A percentile compares a stretch with the other conserved stretches of the same genome.
These are phyloP conservation scores for Raphanus hybrid DNA, from an alignment of 441 rosid genomes.

Conservation along the genomic window DNA sequence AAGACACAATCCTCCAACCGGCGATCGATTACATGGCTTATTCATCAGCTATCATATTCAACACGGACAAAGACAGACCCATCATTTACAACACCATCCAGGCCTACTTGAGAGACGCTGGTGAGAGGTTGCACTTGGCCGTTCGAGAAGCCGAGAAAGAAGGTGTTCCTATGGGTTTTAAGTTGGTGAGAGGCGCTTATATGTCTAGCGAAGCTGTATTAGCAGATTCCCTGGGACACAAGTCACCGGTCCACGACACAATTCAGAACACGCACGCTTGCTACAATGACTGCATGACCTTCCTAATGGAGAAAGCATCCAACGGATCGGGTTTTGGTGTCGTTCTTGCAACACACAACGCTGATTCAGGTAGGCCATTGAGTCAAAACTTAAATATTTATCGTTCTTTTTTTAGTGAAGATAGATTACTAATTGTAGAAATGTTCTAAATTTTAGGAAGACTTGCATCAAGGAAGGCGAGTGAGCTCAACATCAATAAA, in stretches of 20 bases:
- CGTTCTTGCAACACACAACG: conserved; percentile 85
- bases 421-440: neutral
- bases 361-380: conserved; percentile 63
- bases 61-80: conserved; percentile 52
- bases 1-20: conserved; percentile 78
- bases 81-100: conserved; percentile 77
- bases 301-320: conserved; percentile 64
- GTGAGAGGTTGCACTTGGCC: conserved; percentile 61
- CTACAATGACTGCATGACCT: conserved; percentile 74
- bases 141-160: conserved; percentile 57
- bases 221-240: conserved; percentile 70
- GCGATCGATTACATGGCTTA: conserved; percentile 85
- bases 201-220: conserved; percentile 69
- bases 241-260: conserved; percentile 74
- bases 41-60: conserved; percentile 57
- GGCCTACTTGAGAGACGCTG: conserved; percentile 79
- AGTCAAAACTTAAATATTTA: no score
- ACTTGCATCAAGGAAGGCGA: conserved; percentile 64
- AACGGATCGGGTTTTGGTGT: conserved; percentile 53
- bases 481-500: conserved; percentile 62
- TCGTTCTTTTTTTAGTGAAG: no score
- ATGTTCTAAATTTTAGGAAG: conserved; percentile 46
- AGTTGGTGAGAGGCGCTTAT: conserved; percentile 88
- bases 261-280: conserved; percentile 75
- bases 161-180: conserved; percentile 75